Conservation (phyloP, 1,139 yeast species). For the Zygosaccharomyces pseudobailii region DNA sequence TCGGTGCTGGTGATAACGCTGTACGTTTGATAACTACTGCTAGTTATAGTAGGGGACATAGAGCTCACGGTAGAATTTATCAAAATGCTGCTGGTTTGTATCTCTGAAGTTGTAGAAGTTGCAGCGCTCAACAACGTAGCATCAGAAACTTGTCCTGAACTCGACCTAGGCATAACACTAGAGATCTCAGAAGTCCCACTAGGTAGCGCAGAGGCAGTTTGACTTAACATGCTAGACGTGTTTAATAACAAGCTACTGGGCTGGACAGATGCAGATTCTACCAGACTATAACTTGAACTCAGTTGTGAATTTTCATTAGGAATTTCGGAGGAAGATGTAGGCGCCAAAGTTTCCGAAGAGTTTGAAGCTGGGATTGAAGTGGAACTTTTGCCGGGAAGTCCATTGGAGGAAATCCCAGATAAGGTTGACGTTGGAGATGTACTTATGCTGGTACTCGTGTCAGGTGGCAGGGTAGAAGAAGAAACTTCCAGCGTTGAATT, state of each 20-base stretch:
- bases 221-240: background rate
- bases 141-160: no score
- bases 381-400: background rate
- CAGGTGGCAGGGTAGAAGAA: no score
- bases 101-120: background rate
- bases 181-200: background rate
- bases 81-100: slow-evolving; percentile 1
- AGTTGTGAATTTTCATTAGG: background rate
- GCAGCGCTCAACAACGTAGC: no score
- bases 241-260: background rate
- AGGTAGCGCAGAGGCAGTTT: background rate
- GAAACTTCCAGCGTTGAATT: no score
- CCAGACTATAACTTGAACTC: background rate
- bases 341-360: background rate
- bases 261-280: background rate
- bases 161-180: no score
- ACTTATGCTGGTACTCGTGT: background rate
- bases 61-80: background rate
- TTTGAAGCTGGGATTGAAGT: background rate
- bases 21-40: slow-evolving; percentile 7
- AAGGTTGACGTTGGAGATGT: slow-evolving; percentile 1
- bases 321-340: background rate
- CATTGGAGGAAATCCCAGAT: background rate
- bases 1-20: slow-evolving; percentile 16
- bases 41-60: background rate